Percentiles rank a stretch among this genome's conserved stretches.
These are phyloP conservation scores for Rhizoctonia solani DNA, from an alignment of 1,284 basidiomycete genomes.

Conservation along the genomic window DNA sequence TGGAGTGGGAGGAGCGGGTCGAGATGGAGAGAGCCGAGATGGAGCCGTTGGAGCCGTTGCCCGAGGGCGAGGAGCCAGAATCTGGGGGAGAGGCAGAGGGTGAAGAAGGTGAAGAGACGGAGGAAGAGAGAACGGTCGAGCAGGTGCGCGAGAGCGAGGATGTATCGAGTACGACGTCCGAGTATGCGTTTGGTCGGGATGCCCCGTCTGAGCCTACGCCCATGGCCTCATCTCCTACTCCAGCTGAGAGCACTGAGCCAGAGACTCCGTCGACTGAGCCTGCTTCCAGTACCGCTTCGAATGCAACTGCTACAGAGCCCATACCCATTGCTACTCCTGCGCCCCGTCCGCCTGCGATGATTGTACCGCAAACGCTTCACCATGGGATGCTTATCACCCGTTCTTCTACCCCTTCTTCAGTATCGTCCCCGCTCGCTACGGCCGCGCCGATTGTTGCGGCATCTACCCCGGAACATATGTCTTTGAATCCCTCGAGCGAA, in stretches of 20 bases:
- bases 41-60: conserved; percentile 60
- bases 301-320: conserved; percentile 5
- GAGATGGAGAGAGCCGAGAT: conserved; percentile 51
- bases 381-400: conserved; percentile 46
- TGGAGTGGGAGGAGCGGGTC: conserved; percentile 95
- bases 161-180: conserved; percentile 63
- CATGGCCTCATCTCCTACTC: conserved; percentile 63
- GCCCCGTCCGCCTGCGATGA: conserved; percentile 18
- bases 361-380: conserved; percentile 29
- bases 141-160: conserved; percentile 51
- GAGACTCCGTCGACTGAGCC: background rate
- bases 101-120: conserved; percentile 43
- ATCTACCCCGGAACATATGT: conserved; percentile 56
- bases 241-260: background rate
- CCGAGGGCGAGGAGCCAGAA: conserved; percentile 51
- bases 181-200: conserved; percentile 60
- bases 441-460: conserved; percentile 78
- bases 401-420: conserved; percentile 80
- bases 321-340: conserved; percentile 27
- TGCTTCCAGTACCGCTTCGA: background rate
- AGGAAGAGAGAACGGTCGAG: conserved; percentile 41
- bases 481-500: conserved; percentile 55
- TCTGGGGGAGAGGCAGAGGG: conserved; percentile 44
- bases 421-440: conserved; percentile 78
- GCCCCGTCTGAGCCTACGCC: conserved; percentile 64